Evolutionary conservation across 2,329 filamentous ascomycete genomes (phyloP).

Genomic region (Alternaria brassicae): DNA sequence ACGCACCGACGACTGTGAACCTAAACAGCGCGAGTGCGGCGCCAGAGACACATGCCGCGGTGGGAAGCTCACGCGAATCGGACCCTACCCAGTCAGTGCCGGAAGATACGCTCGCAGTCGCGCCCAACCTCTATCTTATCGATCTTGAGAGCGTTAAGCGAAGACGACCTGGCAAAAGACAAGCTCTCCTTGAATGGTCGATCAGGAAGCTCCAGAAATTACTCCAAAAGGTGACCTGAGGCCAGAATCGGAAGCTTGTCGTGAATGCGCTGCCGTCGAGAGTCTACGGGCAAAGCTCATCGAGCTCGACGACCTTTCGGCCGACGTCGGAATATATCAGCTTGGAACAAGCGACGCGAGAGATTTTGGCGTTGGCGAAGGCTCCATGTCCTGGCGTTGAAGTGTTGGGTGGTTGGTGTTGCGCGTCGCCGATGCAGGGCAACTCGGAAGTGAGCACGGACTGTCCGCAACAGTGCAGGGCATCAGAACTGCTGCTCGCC

Average conservation of each 20-base stretch:
- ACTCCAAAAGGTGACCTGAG: conserved; percentile 1
- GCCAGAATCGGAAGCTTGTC: not conserved
- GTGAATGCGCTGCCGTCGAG: not conserved
- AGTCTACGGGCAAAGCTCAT: not conserved
- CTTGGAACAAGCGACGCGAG: conserved; percentile 4
- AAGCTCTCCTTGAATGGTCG: conserved; percentile 16
- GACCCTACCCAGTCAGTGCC: not conserved
- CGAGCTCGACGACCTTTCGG: not conserved
- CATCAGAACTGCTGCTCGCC: conserved; percentile 21
- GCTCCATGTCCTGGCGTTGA: not conserved
- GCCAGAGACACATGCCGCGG: not conserved
- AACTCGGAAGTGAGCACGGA: conserved; percentile 39
- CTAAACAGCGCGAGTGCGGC: not conserved
- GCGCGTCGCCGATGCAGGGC: conserved; percentile 1
- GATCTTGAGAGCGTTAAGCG: not conserved
- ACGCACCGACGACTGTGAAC: conserved; percentile 20
- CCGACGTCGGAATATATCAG: not conserved
- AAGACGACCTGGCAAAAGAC: conserved; percentile 10
- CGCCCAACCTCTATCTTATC: not conserved
- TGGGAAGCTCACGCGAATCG: not conserved
- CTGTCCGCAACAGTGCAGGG: conserved; percentile 28
- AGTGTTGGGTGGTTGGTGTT: conserved; percentile 5
- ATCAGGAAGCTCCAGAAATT: conserved; percentile 12
- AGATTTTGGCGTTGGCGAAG: conserved; percentile 9
- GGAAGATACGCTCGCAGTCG: not conserved